Evolutionary conservation across 495 filamentous ascomycete genomes (phyloP), one percentile per base, ranked within the genome.

Genomic region (Amorphotheca resinae): DNA sequence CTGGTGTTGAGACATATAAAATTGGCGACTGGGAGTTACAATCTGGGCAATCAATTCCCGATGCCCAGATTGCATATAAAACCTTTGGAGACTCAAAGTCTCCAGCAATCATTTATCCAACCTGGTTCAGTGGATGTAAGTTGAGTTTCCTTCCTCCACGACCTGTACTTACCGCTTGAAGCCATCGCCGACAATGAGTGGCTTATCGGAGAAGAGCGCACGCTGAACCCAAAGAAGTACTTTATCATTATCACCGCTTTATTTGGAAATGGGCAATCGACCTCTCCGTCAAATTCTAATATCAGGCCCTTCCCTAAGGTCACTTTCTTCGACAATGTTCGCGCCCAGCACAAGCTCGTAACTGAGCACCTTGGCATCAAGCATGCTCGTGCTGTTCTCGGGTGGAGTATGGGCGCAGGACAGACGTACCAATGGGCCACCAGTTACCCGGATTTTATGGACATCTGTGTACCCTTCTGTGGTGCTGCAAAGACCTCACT

Each of bases 241-340:
- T 83, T 74, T 56, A 82, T 84, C 45, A 72, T 86, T 46, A 64
- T 86, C 42, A 64, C 78, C 7, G 81, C 79, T 1, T 64, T 84
- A 3, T 82, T 86, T 44, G 81, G 81, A 4, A 83, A 84, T 49
- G 76, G 79, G 22, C 72, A 86, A 59, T 83, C 79, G 0, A 76
- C 71, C 0, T 82, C 79, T 2, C 81, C 81, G 2, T 82, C 79
- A 5, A 77, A 71, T 40, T 62, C 69, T 0, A 51, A 53, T 15
- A 63, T 69, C 9, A 63, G 59, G 11, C 68, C 72, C 4, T 85
- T 79, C 44, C 79, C 80, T 0, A 68, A 64, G 33, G 65, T 75
- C 20, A 69, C 72, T 4, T 72, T 83, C 53, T 77, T 77, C 52
- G 80, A 85, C 50, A 84, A 83, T 50, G 76, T 85, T 2, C 64